Conservation (phyloP, 352 stramenopile genomes). For the Aphanomyces invadans region DNA sequence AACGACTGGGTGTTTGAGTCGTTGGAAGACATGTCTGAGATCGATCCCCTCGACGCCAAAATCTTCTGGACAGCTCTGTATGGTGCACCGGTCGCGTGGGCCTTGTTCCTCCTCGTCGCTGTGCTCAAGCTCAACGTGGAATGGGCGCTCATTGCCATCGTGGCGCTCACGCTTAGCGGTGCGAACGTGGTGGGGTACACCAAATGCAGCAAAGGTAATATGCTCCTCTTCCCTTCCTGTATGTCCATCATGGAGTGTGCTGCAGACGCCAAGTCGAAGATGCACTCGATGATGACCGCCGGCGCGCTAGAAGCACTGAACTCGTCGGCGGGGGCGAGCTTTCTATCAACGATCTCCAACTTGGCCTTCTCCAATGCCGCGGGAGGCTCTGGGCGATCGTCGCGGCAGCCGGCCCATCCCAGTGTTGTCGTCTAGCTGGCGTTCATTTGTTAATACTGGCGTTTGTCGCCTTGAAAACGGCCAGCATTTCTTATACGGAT, state of each 20-base stretch:
- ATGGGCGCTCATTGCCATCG: conserved; percentile 90
- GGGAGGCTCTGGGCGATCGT: neutral
- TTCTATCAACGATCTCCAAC: conserved; percentile 70
- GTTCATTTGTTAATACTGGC: neutral
- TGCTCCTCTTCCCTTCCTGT: neutral
- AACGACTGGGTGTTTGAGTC: conserved; percentile 97
- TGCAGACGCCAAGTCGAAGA: conserved; percentile 68
- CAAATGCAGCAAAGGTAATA: conserved; percentile 87
- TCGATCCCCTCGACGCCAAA: conserved; percentile 81
- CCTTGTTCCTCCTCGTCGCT: conserved; percentile 84
- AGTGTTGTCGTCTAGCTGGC: conserved; percentile 1
- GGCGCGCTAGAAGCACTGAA: conserved; percentile 59
- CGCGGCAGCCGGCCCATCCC: neutral
- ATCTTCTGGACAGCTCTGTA: conserved; percentile 97
- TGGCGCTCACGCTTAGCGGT: conserved; percentile 86
- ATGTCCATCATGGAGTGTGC: neutral
- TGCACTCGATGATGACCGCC: conserved; percentile 73
- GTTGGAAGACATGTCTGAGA: conserved; percentile 84
- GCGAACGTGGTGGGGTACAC: conserved; percentile 99
- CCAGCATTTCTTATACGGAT: neutral
- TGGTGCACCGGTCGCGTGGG: conserved; percentile 87
- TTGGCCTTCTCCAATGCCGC: conserved; percentile 35
- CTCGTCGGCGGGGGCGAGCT: conserved; percentile 53
- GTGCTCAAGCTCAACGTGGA: conserved; percentile 92
- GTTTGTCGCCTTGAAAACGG: neutral